Base-by-base conservation (phyloP, 352 stramenopile genomes). In the Globisporangium cylindrosporum region DNA sequence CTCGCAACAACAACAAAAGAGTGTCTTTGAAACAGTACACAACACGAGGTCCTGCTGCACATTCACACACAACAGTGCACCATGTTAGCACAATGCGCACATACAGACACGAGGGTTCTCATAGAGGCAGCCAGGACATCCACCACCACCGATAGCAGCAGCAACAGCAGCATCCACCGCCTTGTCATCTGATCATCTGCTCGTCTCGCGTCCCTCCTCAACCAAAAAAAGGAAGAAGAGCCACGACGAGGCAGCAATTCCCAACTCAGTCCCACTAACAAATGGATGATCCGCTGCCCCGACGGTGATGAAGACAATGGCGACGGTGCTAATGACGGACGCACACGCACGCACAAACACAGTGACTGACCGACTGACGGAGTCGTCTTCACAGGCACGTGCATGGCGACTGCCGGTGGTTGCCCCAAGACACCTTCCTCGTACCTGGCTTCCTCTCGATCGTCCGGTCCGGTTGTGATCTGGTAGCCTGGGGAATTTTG, bases 181-280 rank as follows among this genome's bases (percentile, higher is more conserved):
- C 34, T 24, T 29, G 29, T 59, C 27, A n/a, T 43, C 29, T 43
- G 43, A 32, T 12, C 29, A 61, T n/a, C 55, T n/a, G 29, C 27
- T 32, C 27, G 27, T 18, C 55, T 61, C 55, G n/a, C 46, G 29
- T 25, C 29, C 55, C 27, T 61, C 29, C 55, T 61, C 55, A 61
- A 29, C 8, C 27, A 59, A 25, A 54, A 27, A 22, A 55, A 55
- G 48, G 48, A 55, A 55, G 48, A 55, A 36, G 29, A 61, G 55
- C 55, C 29, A 36, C 55, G 55, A 61, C 18, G 55, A 61, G 55
- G 29, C 27, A 61, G 43, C 43, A 22, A 18, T 8, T 46, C 38
- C 10, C 38, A 41, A 41, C 8, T 41, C 38, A 46, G 43, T 51
- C 20, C 43, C 43, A 22, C 43, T 22, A 22, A 51, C 43, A 15